Evolutionary conservation across 2,329 filamentous ascomycete genomes (phyloP), one percentile per base, ranked within the genome.

Genomic region (Nemania serpens): DNA sequence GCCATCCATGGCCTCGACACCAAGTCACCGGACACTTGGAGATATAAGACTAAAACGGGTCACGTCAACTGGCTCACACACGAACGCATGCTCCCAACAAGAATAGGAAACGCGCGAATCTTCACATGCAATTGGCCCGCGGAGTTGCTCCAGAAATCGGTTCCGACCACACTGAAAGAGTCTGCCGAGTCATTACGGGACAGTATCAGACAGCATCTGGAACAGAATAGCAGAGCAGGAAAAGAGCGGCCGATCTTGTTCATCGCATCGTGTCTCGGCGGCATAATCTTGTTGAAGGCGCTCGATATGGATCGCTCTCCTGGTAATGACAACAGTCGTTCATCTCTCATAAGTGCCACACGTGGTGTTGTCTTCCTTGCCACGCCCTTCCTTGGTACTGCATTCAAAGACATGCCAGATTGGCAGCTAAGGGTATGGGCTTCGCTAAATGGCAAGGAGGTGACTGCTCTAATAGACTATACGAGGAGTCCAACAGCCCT

Each of bases 221-320:
- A 25, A 4, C 6, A 29, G 36, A 22, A 52, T 22, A n/a, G n/a
- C 2, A 2, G 47, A 46, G 37, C 18, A 36, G 17, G 36, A 59
- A 49, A 42, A 29, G 49, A n/a, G 10, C 64, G 68, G 22, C 71
- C 69, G 1, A 69, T 75, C 41, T 9, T 75, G 50, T 75, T 75
- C 58, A 69, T 75, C 42, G 72, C 72, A 1, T 75, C 73, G n/a
- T 75, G 70, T 60, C 69, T 75, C n/a, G 71, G 73, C 1, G 73
- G 73, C 11, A 68, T 74, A 45, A 67, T 74, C 59, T 55, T 74
- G 29, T n/a, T n/a, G n/a, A n/a, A n/a, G n/a, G n/a, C n/a, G n/a
- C n/a, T n/a, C n/a, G n/a, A n/a, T n/a, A n/a, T n/a, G n/a, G n/a
- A n/a, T n/a, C n/a, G n/a, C n/a, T n/a, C n/a, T n/a, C n/a, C n/a